Conservation (phyloP, 768 basidiomycete species). For the Lactarius deliciosus region DNA sequence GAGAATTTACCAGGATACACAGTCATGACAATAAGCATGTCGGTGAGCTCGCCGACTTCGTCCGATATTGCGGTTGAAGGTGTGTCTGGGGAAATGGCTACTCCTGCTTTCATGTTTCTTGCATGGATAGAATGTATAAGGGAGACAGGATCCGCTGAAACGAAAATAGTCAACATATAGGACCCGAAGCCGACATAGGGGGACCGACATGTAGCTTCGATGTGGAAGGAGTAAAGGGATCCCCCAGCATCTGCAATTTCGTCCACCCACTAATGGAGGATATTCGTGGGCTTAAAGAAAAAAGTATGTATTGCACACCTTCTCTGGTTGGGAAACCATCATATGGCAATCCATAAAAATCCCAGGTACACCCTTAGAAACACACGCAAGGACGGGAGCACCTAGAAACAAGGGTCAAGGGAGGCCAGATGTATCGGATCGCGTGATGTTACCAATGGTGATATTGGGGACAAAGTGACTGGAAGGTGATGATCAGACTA, state of each 20-base stretch:
- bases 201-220: conserved; percentile 85
- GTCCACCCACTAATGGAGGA: conserved; percentile 76
- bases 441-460: conserved; percentile 70
- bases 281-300: background rate
- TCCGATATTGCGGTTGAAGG: conserved; percentile 86
- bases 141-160: conserved; percentile 63
- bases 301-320: conserved; percentile 45
- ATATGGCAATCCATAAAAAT: conserved; percentile 99
- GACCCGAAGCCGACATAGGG: background rate
- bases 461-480: conserved; percentile 99
- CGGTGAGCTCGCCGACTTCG: conserved; percentile 75
- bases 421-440: conserved; percentile 18
- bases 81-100: conserved; percentile 96
- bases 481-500: conserved; percentile 17
- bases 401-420: conserved; percentile 45
- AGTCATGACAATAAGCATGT: conserved; percentile 98
- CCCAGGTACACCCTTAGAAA: conserved; percentile 82
- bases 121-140: conserved; percentile 79
- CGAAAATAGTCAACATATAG: conserved; percentile 4
- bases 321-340: conserved; percentile 96
- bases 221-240: conserved; percentile 92
- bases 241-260: conserved; percentile 97
- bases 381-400: conserved; percentile 82
- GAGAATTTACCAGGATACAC: conserved; percentile 75
- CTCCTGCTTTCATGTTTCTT: conserved; percentile 90